Percentiles rank a stretch among this genome's conserved stretches.
Evolutionary conservation across 805 yeast species (phyloP).

Genomic region (Brettanomyces nanus): DNA sequence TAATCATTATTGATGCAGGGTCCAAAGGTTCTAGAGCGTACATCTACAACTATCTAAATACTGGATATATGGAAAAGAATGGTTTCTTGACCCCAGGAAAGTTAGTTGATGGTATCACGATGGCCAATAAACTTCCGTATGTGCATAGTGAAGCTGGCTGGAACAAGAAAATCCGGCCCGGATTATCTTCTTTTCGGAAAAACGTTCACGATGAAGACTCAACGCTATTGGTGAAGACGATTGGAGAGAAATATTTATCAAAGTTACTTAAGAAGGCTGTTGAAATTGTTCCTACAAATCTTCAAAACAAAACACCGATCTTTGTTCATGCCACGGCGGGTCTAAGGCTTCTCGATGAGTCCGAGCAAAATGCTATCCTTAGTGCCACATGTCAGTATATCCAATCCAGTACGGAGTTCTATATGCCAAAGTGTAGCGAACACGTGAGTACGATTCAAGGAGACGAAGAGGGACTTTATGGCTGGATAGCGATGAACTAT

Average conservation of each 20-base stretch:
- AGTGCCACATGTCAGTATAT: constrained; percentile 43
- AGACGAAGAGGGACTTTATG: constrained; percentile 56
- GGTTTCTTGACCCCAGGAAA: constrained; percentile 7
- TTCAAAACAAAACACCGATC: constrained; percentile 55
- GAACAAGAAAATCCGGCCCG: constrained; percentile 48
- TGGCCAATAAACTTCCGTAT: constrained; percentile 11
- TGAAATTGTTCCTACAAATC: constrained; percentile 49
- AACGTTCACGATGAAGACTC: constrained; percentile 17
- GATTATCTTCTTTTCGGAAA: constrained; percentile 36
- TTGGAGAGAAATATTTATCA: constrained; percentile 45
- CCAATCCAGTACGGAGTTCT: constrained; percentile 38
- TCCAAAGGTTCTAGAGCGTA: constrained; percentile 58
- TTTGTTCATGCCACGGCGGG: constrained; percentile 69
- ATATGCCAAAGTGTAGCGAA: constrained; percentile 50
- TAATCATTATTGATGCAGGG: constrained; percentile 57
- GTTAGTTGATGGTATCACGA: background rate
- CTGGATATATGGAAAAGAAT: constrained; percentile 20
- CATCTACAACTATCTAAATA: constrained; percentile 48
- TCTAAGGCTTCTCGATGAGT: constrained; percentile 48
- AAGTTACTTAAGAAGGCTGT: constrained; percentile 40
- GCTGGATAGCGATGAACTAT: constrained; percentile 60
- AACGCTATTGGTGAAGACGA: constrained; percentile 33
- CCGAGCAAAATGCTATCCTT: constrained; percentile 35
- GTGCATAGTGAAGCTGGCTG: constrained; percentile 32
- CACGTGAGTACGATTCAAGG: constrained; percentile 59